Conservation (phyloP, 2,329 filamentous ascomycete genomes). For the Ophiostoma perfectum region DNA sequence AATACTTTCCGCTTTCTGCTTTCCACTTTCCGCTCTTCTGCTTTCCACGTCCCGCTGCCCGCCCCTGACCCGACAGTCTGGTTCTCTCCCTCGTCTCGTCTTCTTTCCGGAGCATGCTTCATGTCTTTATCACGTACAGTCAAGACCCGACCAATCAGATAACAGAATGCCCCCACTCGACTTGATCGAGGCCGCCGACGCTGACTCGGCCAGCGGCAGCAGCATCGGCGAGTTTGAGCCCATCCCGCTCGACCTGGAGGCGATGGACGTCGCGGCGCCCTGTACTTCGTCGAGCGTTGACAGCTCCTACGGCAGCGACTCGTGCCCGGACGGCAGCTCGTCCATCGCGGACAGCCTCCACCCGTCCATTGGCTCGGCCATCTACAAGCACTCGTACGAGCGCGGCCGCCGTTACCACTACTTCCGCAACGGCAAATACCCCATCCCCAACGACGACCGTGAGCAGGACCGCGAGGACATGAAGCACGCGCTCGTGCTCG, state of each 20-base stretch:
- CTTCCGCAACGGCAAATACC: conserved; percentile 42
- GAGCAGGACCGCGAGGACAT: conserved; percentile 45
- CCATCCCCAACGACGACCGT: conserved; percentile 42
- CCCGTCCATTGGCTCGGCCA: conserved; percentile 18
- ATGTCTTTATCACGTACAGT: neutral
- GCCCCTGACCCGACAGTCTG: conserved; percentile 1
- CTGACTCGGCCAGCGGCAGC: conserved; percentile 11
- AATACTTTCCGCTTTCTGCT: neutral
- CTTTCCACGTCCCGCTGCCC: neutral
- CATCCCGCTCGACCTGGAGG: conserved; percentile 19
- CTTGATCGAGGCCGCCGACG: neutral
- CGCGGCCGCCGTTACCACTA: conserved; percentile 37
- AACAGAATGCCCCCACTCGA: neutral
- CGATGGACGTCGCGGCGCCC: neutral
- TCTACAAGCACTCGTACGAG: conserved; percentile 25
- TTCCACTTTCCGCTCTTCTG: neutral
- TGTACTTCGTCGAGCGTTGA: neutral
- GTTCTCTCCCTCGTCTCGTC: neutral
- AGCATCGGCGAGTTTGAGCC: conserved; percentile 21
- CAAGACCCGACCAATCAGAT: neutral
- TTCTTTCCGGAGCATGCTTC: neutral
- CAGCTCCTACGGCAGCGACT: neutral
- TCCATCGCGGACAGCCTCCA: neutral
- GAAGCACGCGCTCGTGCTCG: conserved; percentile 42
- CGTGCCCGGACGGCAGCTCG: neutral